Evolutionary conservation across 148 eudicot species (phyloP), one percentile per base, ranked within the genome.

Genomic region (Rhododendron vialii): DNA sequence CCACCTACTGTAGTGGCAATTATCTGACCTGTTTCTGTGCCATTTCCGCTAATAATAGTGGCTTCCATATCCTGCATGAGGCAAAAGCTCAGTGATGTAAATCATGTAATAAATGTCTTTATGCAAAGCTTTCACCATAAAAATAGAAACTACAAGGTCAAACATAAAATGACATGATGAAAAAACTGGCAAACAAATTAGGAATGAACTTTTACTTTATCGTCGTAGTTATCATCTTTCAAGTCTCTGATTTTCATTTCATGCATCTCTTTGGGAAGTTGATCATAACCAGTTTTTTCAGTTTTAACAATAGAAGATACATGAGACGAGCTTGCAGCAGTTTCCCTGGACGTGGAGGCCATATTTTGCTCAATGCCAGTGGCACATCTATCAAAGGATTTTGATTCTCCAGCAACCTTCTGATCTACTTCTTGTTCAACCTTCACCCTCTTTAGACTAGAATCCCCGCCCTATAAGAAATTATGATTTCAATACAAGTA

Each of bases 21-120:
- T 86, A 96, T 90, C 86, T 96, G 98, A 74, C 99, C 99, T 82
- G 94, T 84, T 91, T 96, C 98, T 74, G 98, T 92, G 67, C 96
- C 99, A 84, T 91, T 93, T 26, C 95, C 99, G 86, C 90, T 92
- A 63, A 94, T 90, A 88, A 91, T 83, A 88, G 94, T 86, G 9
- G 93, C 89, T 43, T 96, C 98, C 90, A 90, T 87, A 82, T 93
- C 95, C 99, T 95, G 86, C 28, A 61, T 48, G 51, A 67, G 22
- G 77, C 15, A 67, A 67, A 63, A 83, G 84, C 17, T 38, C 4
- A 83, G 51, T 36, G 53, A 65, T 24, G 28, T 30, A 30, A 30
- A 30, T 30, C 30, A 30, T 30, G 30, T 13, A 38, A 43, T 61
- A 77, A 20, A 43, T 78, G 24, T 84, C 61, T 26, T 26, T 26